Conservation (phyloP, 169 alveolate species). For the Haemoproteus tartakovskyi region DNA sequence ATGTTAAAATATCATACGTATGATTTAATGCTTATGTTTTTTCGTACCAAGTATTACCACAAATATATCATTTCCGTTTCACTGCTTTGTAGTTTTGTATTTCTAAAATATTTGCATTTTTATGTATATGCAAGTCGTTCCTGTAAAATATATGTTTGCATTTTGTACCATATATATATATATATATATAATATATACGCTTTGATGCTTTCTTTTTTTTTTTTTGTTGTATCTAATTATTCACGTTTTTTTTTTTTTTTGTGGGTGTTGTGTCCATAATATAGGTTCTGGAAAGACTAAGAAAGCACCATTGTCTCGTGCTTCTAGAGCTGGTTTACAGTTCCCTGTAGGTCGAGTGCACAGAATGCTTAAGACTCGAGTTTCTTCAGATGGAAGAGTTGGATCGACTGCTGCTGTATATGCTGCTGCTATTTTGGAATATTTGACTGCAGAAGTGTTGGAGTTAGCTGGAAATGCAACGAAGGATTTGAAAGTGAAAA, state of each 20-base stretch:
- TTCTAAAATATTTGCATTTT: no score
- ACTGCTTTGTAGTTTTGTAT: no score
- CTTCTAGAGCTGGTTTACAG: slow-evolving; percentile 99
- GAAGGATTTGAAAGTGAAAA: slow-evolving; percentile 95
- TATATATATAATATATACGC: no score
- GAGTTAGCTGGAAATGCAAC: slow-evolving; percentile 99
- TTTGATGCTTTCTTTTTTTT: no score
- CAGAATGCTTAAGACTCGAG: slow-evolving; percentile 95
- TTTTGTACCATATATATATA: no score
- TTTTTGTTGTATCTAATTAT: background rate
- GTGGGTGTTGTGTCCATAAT: slow-evolving; percentile 78
- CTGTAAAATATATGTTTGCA: background rate
- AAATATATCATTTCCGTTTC: no score
- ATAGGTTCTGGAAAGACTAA: slow-evolving; percentile 94
- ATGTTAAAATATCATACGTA: no score
- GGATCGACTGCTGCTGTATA: slow-evolving; percentile 99
- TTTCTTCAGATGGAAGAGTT: slow-evolving; percentile 96
- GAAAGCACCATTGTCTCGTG: slow-evolving; percentile 97
- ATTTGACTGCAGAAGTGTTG: slow-evolving; percentile 99
- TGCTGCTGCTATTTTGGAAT: slow-evolving; percentile 98
- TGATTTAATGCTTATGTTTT: no score
- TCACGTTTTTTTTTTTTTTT: slow-evolving; percentile 27
- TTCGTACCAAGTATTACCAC: no score
- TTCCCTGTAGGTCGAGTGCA: slow-evolving; percentile 99
- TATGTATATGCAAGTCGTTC: no score